Base-by-base conservation (phyloP, 441 rosid species). In the Pelargonium australe region DNA sequence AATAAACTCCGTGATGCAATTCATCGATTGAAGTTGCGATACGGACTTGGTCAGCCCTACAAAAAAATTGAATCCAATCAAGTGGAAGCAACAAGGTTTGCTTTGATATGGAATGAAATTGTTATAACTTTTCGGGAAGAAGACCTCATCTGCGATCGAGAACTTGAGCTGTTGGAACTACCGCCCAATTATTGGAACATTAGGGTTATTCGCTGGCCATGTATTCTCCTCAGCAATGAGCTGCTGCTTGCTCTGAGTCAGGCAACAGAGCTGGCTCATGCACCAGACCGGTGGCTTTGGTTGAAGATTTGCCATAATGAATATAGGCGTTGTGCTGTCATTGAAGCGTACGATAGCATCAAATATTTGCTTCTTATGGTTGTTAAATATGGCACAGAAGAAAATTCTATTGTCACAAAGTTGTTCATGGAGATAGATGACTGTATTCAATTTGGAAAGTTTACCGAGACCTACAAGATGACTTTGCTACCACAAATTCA, bases 21-120 rank as follows among this genome's bases (percentile, higher is more conserved):
- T 16, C 60, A 53, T 53, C 60, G 12, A 14, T 53, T 53, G 60
- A 53, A 53, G 60, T 16, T 53, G 60, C 19, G 75, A 8, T 65
- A 72, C 60, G 64, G 65, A 53, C 31, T 63, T 45, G 62, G 49
- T 47, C 63, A 64, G 41, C 67, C 62, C 43, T 44, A 67, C 31
- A 63, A 20, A 7, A 73, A 68, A 53, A 45, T 68, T 17, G 68
- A 63, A 68, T 55, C 76, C 55, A 57, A 58, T 31, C 76, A 64
- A 28, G 72, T 68, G 25, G 66, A 45, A 40, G 68, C 70, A 55
- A 40, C 63, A 2, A 73, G 66, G 65, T 73, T 73, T 68, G 68
- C 76, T 37, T 25, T 73, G 57, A 49, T 73, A 16, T 73, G 76
- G 76, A 73, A 73, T 57, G 76, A 68, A 40, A 73, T 73, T 37